Percentiles rank a stretch among this genome's conserved stretches.
phyloP scores from a whole-genome alignment of 108 stramenopile species.

The Skeletonema marinoi region DNA sequence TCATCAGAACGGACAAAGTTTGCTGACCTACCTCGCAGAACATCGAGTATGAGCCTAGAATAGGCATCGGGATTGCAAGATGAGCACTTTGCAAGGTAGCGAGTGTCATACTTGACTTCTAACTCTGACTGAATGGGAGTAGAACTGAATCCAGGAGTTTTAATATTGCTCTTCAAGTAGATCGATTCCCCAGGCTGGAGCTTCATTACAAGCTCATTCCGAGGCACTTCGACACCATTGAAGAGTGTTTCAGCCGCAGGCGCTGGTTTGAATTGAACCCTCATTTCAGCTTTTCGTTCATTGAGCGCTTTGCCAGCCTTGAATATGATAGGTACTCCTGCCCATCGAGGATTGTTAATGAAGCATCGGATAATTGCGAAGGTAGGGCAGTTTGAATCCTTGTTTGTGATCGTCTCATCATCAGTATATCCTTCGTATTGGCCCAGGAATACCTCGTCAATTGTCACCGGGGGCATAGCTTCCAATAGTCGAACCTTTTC shows the following conservation, averaged over 20 bases:
- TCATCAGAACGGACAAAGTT: conserved; percentile 97
- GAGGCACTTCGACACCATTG: conserved; percentile 59
- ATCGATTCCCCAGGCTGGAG: conserved; percentile 91
- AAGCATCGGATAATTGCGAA: conserved; percentile 84
- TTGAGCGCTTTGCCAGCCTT: conserved; percentile 97
- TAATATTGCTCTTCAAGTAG: conserved; percentile 97
- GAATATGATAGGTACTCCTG: conserved; percentile 96
- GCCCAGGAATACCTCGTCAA: conserved; percentile 91
- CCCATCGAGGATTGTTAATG: conserved; percentile 96
- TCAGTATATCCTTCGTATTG: conserved; percentile 94
- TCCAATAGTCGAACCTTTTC: conserved; percentile 94
- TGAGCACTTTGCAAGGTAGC: conserved; percentile 48
- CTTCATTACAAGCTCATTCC: conserved; percentile 95
- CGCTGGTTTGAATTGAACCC: conserved; percentile 93
- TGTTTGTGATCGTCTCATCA: conserved; percentile 88
- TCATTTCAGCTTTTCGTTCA: conserved; percentile 95
- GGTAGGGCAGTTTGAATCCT: conserved; percentile 90
- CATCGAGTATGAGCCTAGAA: conserved; percentile 95
- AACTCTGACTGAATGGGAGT: conserved; percentile 90
- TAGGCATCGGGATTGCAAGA: conserved; percentile 93
- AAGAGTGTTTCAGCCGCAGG: conserved; percentile 75
- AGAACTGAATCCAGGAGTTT: conserved; percentile 87
- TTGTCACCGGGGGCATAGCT: conserved; percentile 68
- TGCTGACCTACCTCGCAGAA: conserved; percentile 87
- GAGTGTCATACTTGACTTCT: conserved; percentile 89